phyloP scores from a whole-genome alignment of 257 asterid genomes.

The Solanum medicagineum region DNA sequence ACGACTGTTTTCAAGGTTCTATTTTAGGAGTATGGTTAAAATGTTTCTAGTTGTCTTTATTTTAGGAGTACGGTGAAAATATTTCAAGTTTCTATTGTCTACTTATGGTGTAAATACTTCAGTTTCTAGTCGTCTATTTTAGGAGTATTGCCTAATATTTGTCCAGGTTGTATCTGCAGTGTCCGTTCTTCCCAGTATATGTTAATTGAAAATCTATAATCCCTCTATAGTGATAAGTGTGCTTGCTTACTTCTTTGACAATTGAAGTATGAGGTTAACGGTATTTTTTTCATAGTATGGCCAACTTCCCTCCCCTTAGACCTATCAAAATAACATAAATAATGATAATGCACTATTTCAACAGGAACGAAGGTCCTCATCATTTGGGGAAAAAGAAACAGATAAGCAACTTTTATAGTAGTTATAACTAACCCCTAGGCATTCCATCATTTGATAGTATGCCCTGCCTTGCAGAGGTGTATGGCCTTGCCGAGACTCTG shows the following conservation, averaged over 20 bases:
- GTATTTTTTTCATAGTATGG: background rate
- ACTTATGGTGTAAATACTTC: background rate
- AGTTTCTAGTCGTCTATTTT: background rate
- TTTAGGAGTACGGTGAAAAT: background rate
- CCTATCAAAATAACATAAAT: background rate
- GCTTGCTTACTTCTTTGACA: background rate
- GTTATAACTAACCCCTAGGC: conserved; percentile 70
- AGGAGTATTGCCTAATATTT: background rate
- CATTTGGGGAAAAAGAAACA: background rate
- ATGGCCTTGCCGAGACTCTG: conserved; percentile 90
- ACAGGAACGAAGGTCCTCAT: background rate
- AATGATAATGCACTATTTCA: background rate
- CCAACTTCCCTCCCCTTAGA: background rate
- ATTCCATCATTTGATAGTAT: conserved; percentile 97
- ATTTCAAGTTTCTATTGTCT: background rate
- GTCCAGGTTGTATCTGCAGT: background rate
- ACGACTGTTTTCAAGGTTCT: background rate
- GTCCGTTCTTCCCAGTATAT: background rate
- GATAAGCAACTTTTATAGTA: background rate
- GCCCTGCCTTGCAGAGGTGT: conserved; percentile 93
- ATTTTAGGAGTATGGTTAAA: background rate
- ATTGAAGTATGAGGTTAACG: background rate
- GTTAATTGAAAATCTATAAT: background rate
- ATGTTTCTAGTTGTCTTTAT: background rate
- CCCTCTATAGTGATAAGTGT: background rate